These are phyloP conservation scores for Striga asiatica DNA, from an alignment of 257 asterid genomes.

Conservation along the genomic window DNA sequence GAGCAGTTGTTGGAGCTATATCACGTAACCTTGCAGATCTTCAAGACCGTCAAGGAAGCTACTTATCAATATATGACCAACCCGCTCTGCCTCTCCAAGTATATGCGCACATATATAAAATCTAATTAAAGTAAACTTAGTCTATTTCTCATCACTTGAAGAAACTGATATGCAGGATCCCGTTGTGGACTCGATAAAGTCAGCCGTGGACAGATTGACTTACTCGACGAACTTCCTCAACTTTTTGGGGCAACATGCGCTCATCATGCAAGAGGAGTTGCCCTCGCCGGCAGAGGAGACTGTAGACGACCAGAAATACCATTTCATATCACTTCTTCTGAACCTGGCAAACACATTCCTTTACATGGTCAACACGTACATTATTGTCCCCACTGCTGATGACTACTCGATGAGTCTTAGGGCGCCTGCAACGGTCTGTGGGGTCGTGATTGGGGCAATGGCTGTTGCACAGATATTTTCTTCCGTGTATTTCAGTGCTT, in stretches of 20 bases:
- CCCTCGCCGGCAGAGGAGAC: slow-evolving; percentile 52
- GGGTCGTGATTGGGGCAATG: slow-evolving; percentile 92
- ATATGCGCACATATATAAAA: no score
- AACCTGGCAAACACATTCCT: slow-evolving; percentile 91
- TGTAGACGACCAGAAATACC: slow-evolving; percentile 56
- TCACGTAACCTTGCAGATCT: slow-evolving; percentile 93
- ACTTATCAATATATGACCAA: slow-evolving; percentile 86
- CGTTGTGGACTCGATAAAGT: slow-evolving; percentile 57
- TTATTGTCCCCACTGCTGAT: slow-evolving; percentile 97
- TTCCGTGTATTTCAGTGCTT: slow-evolving; percentile 96
- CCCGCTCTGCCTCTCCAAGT: slow-evolving; percentile 82
- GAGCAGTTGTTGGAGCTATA: slow-evolving; percentile 98
- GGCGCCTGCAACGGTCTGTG: slow-evolving; percentile 98
- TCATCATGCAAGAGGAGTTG: slow-evolving; percentile 82
- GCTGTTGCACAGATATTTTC: slow-evolving; percentile 97
- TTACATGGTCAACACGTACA: slow-evolving; percentile 94
- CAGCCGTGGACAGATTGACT: slow-evolving; percentile 75
- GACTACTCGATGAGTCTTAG: slow-evolving; percentile 96
- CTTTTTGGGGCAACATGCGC: slow-evolving; percentile 87
- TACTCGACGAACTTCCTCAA: slow-evolving; percentile 80
- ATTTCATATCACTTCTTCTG: slow-evolving; percentile 75
- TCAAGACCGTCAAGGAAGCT: slow-evolving; percentile 93
- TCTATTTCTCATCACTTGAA: background rate
- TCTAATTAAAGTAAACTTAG: no score
- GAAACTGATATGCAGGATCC: slow-evolving; percentile 49